Percentiles rank a stretch among this genome's conserved stretches.
phyloP scores from a whole-genome alignment of 2,329 filamentous ascomycete genomes.

The Geosmithia flava region DNA sequence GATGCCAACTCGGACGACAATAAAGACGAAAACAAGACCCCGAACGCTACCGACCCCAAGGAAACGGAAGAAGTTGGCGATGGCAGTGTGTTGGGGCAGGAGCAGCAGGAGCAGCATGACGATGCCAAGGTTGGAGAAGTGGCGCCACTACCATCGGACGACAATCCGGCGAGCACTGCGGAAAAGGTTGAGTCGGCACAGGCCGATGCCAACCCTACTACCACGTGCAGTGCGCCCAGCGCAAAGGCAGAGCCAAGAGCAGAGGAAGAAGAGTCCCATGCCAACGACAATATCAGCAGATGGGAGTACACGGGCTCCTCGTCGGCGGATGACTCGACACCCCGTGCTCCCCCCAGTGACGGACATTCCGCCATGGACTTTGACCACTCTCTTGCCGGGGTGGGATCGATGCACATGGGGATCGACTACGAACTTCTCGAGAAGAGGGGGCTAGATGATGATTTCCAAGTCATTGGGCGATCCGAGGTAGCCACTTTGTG shows the following conservation, averaged over 20 bases:
- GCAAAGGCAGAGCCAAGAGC: no score
- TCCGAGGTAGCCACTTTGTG: not conserved
- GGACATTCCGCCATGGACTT: not conserved
- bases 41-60: not conserved
- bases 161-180: not conserved
- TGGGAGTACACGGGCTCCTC: not conserved
- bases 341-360: not conserved
- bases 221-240: no score
- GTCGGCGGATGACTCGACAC: not conserved
- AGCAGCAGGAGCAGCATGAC: no score
- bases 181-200: not conserved
- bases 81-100: not conserved
- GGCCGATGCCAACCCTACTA: no score
- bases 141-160: not conserved
- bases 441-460: not conserved
- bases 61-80: not conserved
- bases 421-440: not conserved
- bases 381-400: not conserved
- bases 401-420: not conserved
- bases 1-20: not conserved
- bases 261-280: not conserved
- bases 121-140: not conserved
- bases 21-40: not conserved
- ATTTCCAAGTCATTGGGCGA: not conserved
- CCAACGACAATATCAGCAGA: not conserved